These are phyloP conservation scores for Monosporascus sp. DNA, from an alignment of 2,329 filamentous ascomycete genomes.

Conservation along the genomic window DNA sequence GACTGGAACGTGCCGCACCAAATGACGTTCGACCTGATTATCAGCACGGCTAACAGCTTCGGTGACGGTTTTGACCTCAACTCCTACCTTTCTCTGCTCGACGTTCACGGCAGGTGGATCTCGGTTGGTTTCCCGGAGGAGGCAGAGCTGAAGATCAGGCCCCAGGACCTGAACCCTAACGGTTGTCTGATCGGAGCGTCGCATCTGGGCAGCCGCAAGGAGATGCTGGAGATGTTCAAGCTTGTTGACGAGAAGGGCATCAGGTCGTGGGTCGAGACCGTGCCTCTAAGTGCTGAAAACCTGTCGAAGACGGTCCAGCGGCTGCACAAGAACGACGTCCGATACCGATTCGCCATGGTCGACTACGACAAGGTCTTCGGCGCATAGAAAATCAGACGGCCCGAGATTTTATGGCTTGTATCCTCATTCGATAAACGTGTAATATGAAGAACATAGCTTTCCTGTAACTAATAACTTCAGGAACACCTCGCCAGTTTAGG, in stretches of 20 bases:
- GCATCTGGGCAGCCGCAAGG: constrained; percentile 64
- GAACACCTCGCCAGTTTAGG: too few relatives aligned
- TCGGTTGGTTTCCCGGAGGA: constrained; percentile 76
- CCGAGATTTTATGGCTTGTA: background rate
- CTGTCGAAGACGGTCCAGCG: constrained; percentile 64
- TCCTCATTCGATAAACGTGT: background rate
- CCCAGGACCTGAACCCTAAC: constrained; percentile 70
- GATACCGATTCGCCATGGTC: constrained; percentile 71
- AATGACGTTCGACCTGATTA: constrained; percentile 68
- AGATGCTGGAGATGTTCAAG: constrained; percentile 68
- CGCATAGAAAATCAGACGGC: constrained; percentile 21
- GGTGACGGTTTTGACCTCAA: constrained; percentile 61
- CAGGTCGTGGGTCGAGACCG: constrained; percentile 65
- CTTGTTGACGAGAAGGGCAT: constrained; percentile 65
- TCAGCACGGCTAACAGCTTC: constrained; percentile 68
- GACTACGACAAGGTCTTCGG: constrained; percentile 66
- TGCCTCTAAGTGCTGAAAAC: constrained; percentile 68
- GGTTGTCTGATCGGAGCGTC: constrained; percentile 67
- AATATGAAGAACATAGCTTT: background rate
- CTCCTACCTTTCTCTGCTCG: constrained; percentile 72
- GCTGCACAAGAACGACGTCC: constrained; percentile 65
- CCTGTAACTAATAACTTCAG: background rate
- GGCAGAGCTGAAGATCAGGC: constrained; percentile 63
- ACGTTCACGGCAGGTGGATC: constrained; percentile 77
- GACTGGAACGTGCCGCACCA: constrained; percentile 52